A percentile compares a stretch with the other conserved stretches of the same genome.
Conservation (phyloP, 768 basidiomycete species). For the Leccinum arenicola region DNA sequence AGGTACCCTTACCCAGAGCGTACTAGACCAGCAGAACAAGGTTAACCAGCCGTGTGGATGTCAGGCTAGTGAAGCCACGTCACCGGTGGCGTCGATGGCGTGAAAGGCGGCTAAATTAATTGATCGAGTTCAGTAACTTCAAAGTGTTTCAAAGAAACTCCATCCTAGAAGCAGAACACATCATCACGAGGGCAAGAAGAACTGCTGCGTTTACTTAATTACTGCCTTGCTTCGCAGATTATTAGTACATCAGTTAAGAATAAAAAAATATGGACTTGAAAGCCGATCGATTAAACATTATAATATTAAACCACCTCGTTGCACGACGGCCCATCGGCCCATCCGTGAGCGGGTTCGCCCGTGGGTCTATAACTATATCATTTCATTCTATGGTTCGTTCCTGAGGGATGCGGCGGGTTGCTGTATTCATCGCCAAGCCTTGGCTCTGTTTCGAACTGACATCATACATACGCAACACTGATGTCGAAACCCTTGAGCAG, state of each 20-base stretch:
- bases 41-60: background rate
- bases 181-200: background rate
- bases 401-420: constrained; percentile 14
- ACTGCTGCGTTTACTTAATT: background rate
- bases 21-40: constrained; percentile 4
- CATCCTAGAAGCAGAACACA: background rate
- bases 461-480: background rate
- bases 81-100: constrained; percentile 8
- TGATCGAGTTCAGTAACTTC: background rate
- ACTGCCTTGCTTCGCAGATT: background rate
- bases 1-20: constrained; percentile 4
- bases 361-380: background rate
- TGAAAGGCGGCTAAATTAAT: background rate
- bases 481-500: background rate
- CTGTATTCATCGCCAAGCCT: constrained; percentile 13
- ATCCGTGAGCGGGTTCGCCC: background rate
- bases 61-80: background rate
- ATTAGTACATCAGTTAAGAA: background rate
- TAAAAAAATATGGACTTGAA: background rate
- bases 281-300: background rate
- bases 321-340: background rate
- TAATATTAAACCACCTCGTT: constrained; percentile 13
- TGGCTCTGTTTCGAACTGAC: background rate
- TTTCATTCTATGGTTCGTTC: background rate
- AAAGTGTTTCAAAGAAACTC: background rate